Conservation (phyloP, 805 yeast genomes). For the Kluyveromyces siamensis region DNA sequence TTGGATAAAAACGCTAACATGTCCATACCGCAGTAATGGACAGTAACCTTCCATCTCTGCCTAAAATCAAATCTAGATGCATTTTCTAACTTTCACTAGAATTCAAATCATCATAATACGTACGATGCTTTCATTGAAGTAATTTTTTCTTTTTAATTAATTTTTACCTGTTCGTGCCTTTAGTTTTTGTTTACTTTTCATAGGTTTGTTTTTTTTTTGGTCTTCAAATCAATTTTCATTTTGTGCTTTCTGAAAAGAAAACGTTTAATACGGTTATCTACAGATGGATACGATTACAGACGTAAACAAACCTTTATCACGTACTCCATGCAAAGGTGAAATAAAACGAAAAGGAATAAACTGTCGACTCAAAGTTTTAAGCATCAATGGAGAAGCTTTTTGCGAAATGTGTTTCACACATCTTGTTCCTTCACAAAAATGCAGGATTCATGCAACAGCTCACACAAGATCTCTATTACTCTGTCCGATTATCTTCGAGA, state of each 20-base stretch:
- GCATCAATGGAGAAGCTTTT: neutral
- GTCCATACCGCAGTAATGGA: no score
- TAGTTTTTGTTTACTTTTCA: neutral
- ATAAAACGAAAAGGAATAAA: no score
- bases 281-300: no score
- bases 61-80: no score
- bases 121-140: no score
- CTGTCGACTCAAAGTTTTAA: no score
- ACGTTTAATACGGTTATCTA: neutral
- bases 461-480: neutral
- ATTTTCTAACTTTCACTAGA: no score
- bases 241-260: neutral
- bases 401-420: conserved; percentile 1
- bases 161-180: neutral
- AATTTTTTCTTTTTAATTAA: no score
- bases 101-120: no score
- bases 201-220: no score
- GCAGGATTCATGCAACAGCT: neutral
- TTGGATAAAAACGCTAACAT: no score
- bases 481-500: neutral
- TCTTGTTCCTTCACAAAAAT: neutral
- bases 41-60: no score
- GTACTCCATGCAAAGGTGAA: neutral
- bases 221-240: neutral
- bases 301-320: neutral